phyloP scores from a whole-genome alignment of 768 basidiomycete genomes.

The Lenzites betulinus region DNA sequence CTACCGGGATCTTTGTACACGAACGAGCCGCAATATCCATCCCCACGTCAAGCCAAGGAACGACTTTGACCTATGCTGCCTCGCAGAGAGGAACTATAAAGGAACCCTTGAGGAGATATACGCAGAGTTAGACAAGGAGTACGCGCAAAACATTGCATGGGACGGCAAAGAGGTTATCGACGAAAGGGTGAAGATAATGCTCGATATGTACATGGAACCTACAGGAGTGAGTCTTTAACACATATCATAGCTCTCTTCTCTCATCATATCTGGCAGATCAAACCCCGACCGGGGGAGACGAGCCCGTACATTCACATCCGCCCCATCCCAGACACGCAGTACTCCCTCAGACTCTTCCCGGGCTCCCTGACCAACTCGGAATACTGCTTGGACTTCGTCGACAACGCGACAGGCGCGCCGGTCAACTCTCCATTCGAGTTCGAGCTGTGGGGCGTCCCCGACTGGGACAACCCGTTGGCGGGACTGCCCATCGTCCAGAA shows the following conservation, averaged over 20 bases:
- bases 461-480: neutral
- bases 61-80: no score
- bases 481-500: neutral
- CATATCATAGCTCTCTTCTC: no score
- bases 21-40: no score
- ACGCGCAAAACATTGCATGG: no score
- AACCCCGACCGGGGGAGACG: neutral
- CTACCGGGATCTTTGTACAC: no score
- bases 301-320: neutral
- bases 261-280: no score
- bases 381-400: neutral
- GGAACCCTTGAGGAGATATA: neutral
- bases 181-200: no score
- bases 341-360: neutral
- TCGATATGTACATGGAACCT: no score
- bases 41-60: no score
- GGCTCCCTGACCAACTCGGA: neutral
- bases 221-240: no score
- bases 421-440: slow-evolving; percentile 1
- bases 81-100: neutral
- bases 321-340: neutral
- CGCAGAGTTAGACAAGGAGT: neutral
- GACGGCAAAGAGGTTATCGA: no score
- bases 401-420: neutral
- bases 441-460: neutral